A percentile compares a stretch with the other conserved stretches of the same genome.
Conservation (phyloP, 2,329 filamentous ascomycete species). For the Fulvia fulva region DNA sequence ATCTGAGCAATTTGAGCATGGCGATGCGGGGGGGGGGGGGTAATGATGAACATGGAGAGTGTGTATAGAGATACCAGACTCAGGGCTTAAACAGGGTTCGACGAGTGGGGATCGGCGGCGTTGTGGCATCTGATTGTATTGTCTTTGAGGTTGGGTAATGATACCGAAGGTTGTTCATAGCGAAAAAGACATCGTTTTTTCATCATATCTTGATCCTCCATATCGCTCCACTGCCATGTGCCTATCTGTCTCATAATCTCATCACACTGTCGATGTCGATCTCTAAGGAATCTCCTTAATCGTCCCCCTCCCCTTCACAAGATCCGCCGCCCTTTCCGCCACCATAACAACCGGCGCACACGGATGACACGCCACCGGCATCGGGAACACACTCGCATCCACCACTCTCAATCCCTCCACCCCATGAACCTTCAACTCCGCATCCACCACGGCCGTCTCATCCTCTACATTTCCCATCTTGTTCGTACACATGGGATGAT, state of each 20-base stretch:
- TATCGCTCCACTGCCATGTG: background rate
- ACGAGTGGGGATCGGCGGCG: no score
- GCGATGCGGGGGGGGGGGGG: background rate
- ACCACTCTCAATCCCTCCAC: slow-evolving; percentile 26
- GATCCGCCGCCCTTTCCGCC: slow-evolving; percentile 24
- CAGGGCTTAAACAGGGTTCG: background rate
- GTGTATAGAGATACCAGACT: background rate
- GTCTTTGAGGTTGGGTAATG: background rate
- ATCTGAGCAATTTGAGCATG: background rate
- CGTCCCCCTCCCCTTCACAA: background rate
- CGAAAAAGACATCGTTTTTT: background rate
- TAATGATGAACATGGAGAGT: background rate
- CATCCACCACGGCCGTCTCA: slow-evolving; percentile 25
- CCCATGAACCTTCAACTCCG: slow-evolving; percentile 24
- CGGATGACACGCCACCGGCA: slow-evolving; percentile 12
- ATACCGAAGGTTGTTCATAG: background rate
- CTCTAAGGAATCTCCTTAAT: background rate
- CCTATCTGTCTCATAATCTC: background rate
- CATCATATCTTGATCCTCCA: background rate
- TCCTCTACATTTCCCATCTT: slow-evolving; percentile 15
- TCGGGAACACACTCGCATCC: slow-evolving; percentile 29
- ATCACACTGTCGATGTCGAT: background rate
- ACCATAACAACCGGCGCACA: slow-evolving; percentile 26
- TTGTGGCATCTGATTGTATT: background rate
- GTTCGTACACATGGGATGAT: slow-evolving; percentile 21